Evolutionary conservation across 1,284 basidiomycete genomes (phyloP).

Genomic region (Leccinum proximum): DNA sequence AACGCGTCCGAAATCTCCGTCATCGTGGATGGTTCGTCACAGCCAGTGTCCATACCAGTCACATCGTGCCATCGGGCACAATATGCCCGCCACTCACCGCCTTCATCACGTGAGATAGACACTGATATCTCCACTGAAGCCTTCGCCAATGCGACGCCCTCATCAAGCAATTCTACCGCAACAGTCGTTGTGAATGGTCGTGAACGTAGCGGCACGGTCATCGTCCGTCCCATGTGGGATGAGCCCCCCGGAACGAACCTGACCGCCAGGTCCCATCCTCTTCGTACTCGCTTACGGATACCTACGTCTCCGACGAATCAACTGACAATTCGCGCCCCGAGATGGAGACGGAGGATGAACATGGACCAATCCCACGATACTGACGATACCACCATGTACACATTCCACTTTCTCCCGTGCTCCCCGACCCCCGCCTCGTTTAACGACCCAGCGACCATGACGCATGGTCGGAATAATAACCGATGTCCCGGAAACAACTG

Average conservation of each 20-base stretch:
- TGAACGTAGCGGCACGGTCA: constrained; percentile 73
- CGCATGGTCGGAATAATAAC: constrained; percentile 64
- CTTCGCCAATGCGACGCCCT: constrained; percentile 56
- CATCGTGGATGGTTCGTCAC: constrained; percentile 20
- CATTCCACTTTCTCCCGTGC: constrained; percentile 37
- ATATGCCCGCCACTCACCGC: constrained; percentile 22
- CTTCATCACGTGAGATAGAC: constrained; percentile 42
- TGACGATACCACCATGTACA: constrained; percentile 32
- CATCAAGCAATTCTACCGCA: constrained; percentile 57
- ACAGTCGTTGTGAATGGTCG: constrained; percentile 51
- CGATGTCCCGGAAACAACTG: constrained; percentile 42
- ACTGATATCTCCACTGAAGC: constrained; percentile 57
- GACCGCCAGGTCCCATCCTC: constrained; percentile 31
- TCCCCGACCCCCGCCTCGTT: constrained; percentile 37
- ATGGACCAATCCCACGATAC: constrained; percentile 44
- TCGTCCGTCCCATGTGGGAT: constrained; percentile 65
- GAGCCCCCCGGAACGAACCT: constrained; percentile 27
- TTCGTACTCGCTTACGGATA: constrained; percentile 30
- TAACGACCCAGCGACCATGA: constrained; percentile 36
- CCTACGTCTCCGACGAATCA: constrained; percentile 50
- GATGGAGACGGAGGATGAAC: constrained; percentile 74
- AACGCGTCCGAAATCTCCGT: constrained; percentile 24
- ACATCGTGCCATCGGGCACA: constrained; percentile 18
- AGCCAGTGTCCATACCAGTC: constrained; percentile 18
- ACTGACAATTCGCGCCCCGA: constrained; percentile 58